Conservation (phyloP, 1,284 basidiomycete species). For the Malassezia sp. region DNA sequence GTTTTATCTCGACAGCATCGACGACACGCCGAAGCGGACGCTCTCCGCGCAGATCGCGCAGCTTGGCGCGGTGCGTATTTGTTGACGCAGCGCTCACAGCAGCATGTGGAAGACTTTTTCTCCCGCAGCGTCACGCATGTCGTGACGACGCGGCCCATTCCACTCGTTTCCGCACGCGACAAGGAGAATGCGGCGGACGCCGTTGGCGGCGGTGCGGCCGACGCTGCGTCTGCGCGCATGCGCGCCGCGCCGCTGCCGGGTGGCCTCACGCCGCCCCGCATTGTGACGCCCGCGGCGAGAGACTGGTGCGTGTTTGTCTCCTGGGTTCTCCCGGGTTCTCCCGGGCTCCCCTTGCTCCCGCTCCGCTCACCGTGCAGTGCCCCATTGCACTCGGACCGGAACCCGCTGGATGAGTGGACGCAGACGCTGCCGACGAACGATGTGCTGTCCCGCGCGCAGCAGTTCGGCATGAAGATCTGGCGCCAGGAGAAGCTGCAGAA, state of each 20-base stretch:
- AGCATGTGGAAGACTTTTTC: constrained; percentile 44
- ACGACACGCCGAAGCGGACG: constrained; percentile 19
- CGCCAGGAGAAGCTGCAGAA: constrained; percentile 49
- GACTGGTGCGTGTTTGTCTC: too few species aligned
- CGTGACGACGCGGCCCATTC: constrained; percentile 31
- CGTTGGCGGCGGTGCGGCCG: too few species aligned
- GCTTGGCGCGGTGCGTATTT: constrained; percentile 34
- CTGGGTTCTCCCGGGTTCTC: background rate
- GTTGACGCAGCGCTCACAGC: too few species aligned
- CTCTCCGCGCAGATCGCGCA: constrained; percentile 24
- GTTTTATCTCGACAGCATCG: constrained; percentile 42
- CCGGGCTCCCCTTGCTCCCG: background rate
- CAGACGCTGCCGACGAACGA: constrained; percentile 49
- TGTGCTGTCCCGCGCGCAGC: constrained; percentile 63
- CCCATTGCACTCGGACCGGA: constrained; percentile 42
- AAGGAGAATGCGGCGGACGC: constrained; percentile 5
- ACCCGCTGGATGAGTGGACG: constrained; percentile 36
- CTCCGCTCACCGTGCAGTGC: too few species aligned
- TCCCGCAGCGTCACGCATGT: constrained; percentile 40
- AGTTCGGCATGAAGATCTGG: constrained; percentile 82
- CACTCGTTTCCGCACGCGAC: constrained; percentile 9
- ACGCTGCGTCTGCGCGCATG: too few species aligned
- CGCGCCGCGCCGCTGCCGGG: background rate
- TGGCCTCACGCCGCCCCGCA: constrained; percentile 3
- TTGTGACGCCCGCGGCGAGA: background rate